Percentiles rank a stretch among this genome's conserved stretches.
Conservation (phyloP, 2,329 filamentous ascomycete species). For the Cytospora schulzeri region DNA sequence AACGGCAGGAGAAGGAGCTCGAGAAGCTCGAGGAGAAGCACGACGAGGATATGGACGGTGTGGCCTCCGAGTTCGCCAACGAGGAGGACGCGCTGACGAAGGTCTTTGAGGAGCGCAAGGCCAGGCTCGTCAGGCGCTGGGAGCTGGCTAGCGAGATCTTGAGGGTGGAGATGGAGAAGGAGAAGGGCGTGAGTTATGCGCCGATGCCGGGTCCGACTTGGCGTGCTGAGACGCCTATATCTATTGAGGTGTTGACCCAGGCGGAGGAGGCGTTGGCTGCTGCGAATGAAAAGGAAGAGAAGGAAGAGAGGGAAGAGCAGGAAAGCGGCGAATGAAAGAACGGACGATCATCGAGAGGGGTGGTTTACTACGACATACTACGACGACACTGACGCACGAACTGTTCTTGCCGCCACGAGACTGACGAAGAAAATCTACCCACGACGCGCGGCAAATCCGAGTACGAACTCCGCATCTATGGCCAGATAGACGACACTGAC, state of each 20-base stretch:
- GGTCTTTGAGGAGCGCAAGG: conserved; percentile 49
- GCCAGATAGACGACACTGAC: conserved; percentile 16
- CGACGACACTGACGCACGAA: neutral
- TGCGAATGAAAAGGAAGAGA: conserved; percentile 16
- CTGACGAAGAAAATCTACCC: neutral
- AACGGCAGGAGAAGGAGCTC: conserved; percentile 56
- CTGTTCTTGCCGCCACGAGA: conserved; percentile 1
- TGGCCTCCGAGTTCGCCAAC: conserved; percentile 49
- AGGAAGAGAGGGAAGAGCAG: no score
- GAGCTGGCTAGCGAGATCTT: conserved; percentile 54
- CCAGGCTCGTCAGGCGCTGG: conserved; percentile 54
- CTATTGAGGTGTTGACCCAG: conserved; percentile 6
- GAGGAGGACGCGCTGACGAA: conserved; percentile 53
- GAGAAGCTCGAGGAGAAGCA: conserved; percentile 48
- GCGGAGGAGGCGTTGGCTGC: conserved; percentile 23
- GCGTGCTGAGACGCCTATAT: conserved; percentile 38
- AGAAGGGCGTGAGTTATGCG: conserved; percentile 47
- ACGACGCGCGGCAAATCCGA: neutral
- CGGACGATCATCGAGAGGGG: neutral
- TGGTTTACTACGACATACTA: neutral
- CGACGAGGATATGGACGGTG: conserved; percentile 49
- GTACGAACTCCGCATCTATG: neutral
- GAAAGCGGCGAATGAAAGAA: conserved; percentile 1
- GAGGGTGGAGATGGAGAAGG: conserved; percentile 53
- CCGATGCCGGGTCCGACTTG: conserved; percentile 43